These are phyloP conservation scores for Daedalea quercina DNA, from an alignment of 768 basidiomycete species.

Conservation along the genomic window DNA sequence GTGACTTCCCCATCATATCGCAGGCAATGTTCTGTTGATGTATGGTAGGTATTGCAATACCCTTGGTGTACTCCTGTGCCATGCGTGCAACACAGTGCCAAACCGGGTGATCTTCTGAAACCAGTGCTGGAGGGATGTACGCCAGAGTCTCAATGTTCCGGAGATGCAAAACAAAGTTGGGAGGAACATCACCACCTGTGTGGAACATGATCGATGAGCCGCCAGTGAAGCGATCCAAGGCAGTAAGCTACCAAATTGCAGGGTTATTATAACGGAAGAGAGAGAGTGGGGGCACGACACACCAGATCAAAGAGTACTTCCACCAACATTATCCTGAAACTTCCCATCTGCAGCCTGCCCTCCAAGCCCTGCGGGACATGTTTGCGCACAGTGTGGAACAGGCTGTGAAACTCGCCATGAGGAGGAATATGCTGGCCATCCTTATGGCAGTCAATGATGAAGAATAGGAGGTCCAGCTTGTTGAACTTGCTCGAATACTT, in stretches of 20 bases:
- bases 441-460: not conserved
- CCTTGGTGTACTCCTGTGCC: not conserved
- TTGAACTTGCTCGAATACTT: not conserved
- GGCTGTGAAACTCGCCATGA: not conserved
- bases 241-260: not conserved
- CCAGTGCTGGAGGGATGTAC: not conserved
- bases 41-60: not conserved
- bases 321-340: no score
- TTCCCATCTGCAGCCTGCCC: no score
- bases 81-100: not conserved
- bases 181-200: not conserved
- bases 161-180: not conserved
- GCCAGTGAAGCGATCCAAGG: not conserved
- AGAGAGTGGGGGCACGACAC: no score
- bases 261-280: no score
- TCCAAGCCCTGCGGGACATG: not conserved
- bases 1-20: no score
- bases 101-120: not conserved
- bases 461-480: not conserved
- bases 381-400: not conserved
- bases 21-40: not conserved
- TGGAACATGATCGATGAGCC: not conserved
- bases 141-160: not conserved
- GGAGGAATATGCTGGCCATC: not conserved
- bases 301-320: no score